Evolutionary conservation across 305 asterid species (phyloP).

Genomic region (Fraxinus platypoda): DNA sequence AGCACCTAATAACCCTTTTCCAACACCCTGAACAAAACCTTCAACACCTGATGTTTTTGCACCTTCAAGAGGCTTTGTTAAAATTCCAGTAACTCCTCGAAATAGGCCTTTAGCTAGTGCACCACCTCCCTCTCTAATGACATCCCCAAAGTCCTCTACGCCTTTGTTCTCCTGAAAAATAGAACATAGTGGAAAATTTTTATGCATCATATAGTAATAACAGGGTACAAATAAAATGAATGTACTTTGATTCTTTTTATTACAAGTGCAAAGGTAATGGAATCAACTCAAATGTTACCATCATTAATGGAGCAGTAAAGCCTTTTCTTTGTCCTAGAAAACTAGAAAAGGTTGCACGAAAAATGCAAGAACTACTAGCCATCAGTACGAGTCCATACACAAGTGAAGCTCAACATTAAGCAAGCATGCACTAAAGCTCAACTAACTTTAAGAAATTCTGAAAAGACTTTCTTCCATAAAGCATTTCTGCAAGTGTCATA

Average conservation of each 20-base stretch:
- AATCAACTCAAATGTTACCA: neutral
- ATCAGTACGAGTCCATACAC: neutral
- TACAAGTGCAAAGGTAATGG: slow-evolving; percentile 3
- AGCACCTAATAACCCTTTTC: slow-evolving; percentile 95
- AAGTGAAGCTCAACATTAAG: neutral
- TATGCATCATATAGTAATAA: slow-evolving; percentile 14
- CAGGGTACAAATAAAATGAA: slow-evolving; percentile 6
- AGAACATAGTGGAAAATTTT: neutral
- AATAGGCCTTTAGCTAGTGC: slow-evolving; percentile 97
- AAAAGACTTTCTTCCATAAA: neutral
- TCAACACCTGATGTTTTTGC: slow-evolving; percentile 99
- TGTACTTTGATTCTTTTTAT: neutral
- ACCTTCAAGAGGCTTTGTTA: slow-evolving; percentile 98
- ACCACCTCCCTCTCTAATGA: slow-evolving; percentile 98
- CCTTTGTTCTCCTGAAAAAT: slow-evolving; percentile 84
- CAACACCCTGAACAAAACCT: slow-evolving; percentile 99
- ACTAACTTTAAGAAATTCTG: neutral
- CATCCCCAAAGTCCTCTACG: slow-evolving; percentile 96
- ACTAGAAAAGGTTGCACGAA: neutral
- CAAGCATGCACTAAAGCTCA: neutral
- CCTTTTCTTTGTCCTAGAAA: neutral
- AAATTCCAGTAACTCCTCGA: slow-evolving; percentile 97
- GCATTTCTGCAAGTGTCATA: neutral
- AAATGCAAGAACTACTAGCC: neutral
- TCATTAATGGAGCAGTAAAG: neutral